Percentiles rank a stretch among this genome's conserved stretches.
Evolutionary conservation across 331 rosid species (phyloP).

Genomic region (Phaseolus coccineus): DNA sequence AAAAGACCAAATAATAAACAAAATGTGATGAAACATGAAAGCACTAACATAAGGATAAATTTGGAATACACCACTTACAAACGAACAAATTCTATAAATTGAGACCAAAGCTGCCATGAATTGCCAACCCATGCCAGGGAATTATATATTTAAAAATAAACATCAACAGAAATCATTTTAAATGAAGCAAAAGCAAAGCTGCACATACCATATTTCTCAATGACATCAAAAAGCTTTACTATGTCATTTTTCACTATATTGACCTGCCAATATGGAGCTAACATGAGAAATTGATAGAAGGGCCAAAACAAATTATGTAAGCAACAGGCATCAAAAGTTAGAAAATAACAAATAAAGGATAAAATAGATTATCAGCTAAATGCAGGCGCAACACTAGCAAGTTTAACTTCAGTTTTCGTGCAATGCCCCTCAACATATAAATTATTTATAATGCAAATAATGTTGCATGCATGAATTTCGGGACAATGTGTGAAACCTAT

Average conservation of each 20-base stretch:
- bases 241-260: slow-evolving; percentile 74
- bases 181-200: slow-evolving; percentile 16
- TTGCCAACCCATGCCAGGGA: background rate
- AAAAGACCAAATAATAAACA: background rate
- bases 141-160: background rate
- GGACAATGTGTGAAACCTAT: slow-evolving; percentile 9
- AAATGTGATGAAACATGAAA: background rate
- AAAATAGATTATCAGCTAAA: background rate
- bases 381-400: slow-evolving; percentile 13
- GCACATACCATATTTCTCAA: slow-evolving; percentile 86
- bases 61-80: background rate
- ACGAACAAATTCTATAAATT: background rate
- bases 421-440: background rate
- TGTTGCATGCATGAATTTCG: slow-evolving; percentile 7
- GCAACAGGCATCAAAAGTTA: slow-evolving; percentile 31
- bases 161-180: background rate
- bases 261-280: slow-evolving; percentile 63
- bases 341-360: slow-evolving; percentile 15
- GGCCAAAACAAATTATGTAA: background rate
- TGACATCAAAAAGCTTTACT: slow-evolving; percentile 89
- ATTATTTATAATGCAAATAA: slow-evolving; percentile 5
- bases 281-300: slow-evolving; percentile 43
- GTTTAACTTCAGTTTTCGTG: slow-evolving; percentile 33
- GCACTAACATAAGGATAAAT: background rate
- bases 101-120: background rate